A percentile compares a stretch with the other conserved stretches of the same genome.
Conservation (phyloP, 2,329 filamentous ascomycete genomes). For the Penicillium sp. region DNA sequence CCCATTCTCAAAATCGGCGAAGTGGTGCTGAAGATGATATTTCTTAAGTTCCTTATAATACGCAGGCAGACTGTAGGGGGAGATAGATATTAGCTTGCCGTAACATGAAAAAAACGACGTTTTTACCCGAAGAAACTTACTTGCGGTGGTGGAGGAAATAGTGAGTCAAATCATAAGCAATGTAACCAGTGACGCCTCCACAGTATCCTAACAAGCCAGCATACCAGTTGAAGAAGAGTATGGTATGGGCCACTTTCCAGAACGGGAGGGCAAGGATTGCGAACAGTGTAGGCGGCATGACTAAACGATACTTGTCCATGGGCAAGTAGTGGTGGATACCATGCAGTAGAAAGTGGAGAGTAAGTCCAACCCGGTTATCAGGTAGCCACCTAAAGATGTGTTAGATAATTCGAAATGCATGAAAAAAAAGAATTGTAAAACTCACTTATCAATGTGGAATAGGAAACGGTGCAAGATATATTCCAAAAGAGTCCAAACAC, state of each 20-base stretch:
- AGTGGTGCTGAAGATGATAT: slow-evolving; percentile 95
- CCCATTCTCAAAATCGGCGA: slow-evolving; percentile 94
- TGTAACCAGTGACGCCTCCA: slow-evolving; percentile 90
- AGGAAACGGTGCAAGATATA: slow-evolving; percentile 85
- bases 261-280: slow-evolving; percentile 79
- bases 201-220: slow-evolving; percentile 74
- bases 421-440: slow-evolving; percentile 18
- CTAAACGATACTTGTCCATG: slow-evolving; percentile 97
- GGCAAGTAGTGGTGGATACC: slow-evolving; percentile 97
- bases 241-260: slow-evolving; percentile 79
- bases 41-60: slow-evolving; percentile 95
- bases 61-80: slow-evolving; percentile 60
- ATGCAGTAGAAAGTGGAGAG: slow-evolving; percentile 87
- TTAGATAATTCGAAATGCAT: slow-evolving; percentile 9
- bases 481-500: slow-evolving; percentile 85
- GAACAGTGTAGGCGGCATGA: slow-evolving; percentile 94
- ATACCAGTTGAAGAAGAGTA: slow-evolving; percentile 85
- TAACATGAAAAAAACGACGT: background rate
- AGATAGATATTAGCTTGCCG: slow-evolving; percentile 6
- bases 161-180: slow-evolving; percentile 95
- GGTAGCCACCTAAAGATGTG: slow-evolving; percentile 66
- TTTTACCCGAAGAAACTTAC: slow-evolving; percentile 45
- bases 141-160: slow-evolving; percentile 98
- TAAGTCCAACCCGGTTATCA: slow-evolving; percentile 83
- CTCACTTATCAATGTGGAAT: slow-evolving; percentile 90